A percentile compares a stretch with the other conserved stretches of the same genome.
Conservation (phyloP, 1,284 basidiomycete species). For the Cryptococcus sp. region DNA sequence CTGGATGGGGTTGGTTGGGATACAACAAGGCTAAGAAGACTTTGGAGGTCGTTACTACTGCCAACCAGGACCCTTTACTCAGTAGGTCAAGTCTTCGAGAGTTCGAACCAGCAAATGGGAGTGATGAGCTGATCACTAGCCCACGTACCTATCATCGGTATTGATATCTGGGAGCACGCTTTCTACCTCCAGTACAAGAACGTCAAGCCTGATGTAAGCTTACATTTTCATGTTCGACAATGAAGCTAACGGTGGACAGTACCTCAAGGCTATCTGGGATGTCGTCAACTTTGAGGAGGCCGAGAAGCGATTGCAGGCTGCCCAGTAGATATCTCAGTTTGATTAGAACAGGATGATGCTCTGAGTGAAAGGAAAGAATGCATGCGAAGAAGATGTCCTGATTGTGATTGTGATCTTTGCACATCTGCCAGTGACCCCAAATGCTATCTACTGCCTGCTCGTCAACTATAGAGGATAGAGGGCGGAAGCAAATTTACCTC, state of each 20-base stretch:
- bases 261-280: constrained; percentile 85
- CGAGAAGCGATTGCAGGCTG: constrained; percentile 66
- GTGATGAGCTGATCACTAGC: too few species aligned
- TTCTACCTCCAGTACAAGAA: constrained; percentile 88
- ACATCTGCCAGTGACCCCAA: too few species aligned
- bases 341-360: too few species aligned
- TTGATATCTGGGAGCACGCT: constrained; percentile 79
- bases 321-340: constrained; percentile 30
- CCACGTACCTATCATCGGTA: constrained; percentile 85
- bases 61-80: constrained; percentile 95
- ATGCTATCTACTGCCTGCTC: too few species aligned
- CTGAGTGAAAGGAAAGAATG: neutral
- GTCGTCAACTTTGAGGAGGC: constrained; percentile 91
- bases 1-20: constrained; percentile 98
- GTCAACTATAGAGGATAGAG: too few species aligned
- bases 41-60: constrained; percentile 83
- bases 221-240: neutral
- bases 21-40: constrained; percentile 66
- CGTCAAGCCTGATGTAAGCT: constrained; percentile 74
- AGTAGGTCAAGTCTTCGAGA: constrained; percentile 33
- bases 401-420: too few species aligned
- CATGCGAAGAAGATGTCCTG: neutral
- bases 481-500: too few species aligned
- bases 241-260: constrained; percentile 51
- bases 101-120: neutral